phyloP scores from a whole-genome alignment of 768 basidiomycete species.

The Harrya chromipes region DNA sequence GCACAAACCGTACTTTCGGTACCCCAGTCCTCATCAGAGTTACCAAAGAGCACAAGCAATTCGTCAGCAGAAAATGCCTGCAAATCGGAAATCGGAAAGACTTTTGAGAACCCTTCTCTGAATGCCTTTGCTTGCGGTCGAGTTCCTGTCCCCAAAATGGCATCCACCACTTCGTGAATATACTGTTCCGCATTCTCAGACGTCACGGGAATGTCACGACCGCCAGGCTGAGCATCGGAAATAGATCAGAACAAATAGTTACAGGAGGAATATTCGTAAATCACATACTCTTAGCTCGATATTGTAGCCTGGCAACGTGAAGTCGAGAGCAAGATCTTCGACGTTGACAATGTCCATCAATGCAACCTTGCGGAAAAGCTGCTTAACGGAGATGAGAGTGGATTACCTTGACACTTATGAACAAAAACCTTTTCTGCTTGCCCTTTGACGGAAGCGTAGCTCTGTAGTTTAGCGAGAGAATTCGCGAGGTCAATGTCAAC shows the following conservation, averaged over 20 bases:
- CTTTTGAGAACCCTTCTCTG: slow-evolving; percentile 91
- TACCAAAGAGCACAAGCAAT: slow-evolving; percentile 93
- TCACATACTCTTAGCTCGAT: slow-evolving; percentile 78
- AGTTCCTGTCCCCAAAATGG: slow-evolving; percentile 80
- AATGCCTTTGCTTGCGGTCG: slow-evolving; percentile 84
- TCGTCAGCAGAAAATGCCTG: slow-evolving; percentile 93
- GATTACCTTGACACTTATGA: not conserved
- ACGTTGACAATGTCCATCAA: slow-evolving; percentile 63
- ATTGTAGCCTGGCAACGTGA: slow-evolving; percentile 94
- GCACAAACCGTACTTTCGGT: slow-evolving; percentile 65
- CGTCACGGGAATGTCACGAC: slow-evolving; percentile 77
- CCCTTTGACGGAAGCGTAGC: slow-evolving; percentile 50
- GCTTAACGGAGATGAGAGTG: slow-evolving; percentile 2
- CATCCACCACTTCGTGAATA: slow-evolving; percentile 80
- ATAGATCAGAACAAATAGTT: not conserved
- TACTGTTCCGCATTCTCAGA: slow-evolving; percentile 89
- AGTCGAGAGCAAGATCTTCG: slow-evolving; percentile 91
- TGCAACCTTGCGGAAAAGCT: slow-evolving; percentile 57
- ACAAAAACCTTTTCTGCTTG: slow-evolving; percentile 57
- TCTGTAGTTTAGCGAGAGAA: slow-evolving; percentile 78
- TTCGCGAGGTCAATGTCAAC: slow-evolving; percentile 85
- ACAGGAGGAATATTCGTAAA: not conserved
- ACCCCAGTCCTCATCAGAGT: slow-evolving; percentile 97
- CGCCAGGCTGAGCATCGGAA: slow-evolving; percentile 55
- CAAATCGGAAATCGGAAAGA: slow-evolving; percentile 90